Evolutionary conservation across 2,329 filamentous ascomycete genomes (phyloP).

Genomic region (Microcyclospora tardicrescens): DNA sequence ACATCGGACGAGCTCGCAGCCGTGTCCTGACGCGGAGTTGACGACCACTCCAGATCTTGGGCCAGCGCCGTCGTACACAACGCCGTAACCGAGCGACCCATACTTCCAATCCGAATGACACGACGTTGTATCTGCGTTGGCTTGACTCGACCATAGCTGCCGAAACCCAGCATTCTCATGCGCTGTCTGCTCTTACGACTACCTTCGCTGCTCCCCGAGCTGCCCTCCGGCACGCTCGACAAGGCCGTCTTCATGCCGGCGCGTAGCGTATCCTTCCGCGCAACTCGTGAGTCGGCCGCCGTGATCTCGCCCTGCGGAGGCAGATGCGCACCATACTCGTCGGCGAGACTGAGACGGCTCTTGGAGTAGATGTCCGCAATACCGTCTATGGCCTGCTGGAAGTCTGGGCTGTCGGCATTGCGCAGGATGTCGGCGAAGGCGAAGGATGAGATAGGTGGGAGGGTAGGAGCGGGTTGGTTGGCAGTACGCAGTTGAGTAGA

Average conservation of each 20-base stretch:
- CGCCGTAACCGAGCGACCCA: constrained; percentile 17
- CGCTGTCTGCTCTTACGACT: constrained; percentile 12
- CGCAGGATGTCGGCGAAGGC: constrained; percentile 22
- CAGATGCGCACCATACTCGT: constrained; percentile 50
- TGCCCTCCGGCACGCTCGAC: constrained; percentile 35
- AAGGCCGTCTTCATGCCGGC: constrained; percentile 25
- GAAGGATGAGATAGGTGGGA: constrained; percentile 19
- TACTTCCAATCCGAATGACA: constrained; percentile 16
- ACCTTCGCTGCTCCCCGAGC: constrained; percentile 30
- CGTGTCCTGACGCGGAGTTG: too few relatives aligned
- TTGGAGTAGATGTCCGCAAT: constrained; percentile 52
- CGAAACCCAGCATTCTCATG: constrained; percentile 11
- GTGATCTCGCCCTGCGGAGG: constrained; percentile 48
- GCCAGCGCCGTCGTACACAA: constrained; percentile 16
- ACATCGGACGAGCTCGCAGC: too few relatives aligned
- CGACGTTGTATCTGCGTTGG: not conserved
- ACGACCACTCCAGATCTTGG: not conserved
- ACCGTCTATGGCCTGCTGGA: constrained; percentile 44
- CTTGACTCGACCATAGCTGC: constrained; percentile 11
- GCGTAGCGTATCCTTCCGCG: constrained; percentile 9
- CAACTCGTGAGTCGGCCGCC: constrained; percentile 9
- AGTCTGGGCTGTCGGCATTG: constrained; percentile 38
- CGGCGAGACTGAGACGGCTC: constrained; percentile 47
- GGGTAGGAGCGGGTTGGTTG: not conserved
- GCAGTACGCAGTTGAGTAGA: not conserved